A percentile compares a stretch with the other conserved stretches of the same genome.
phyloP scores from a whole-genome alignment of 192 early-diverging fungal genomes.

The Allomyces arbusculus region DNA sequence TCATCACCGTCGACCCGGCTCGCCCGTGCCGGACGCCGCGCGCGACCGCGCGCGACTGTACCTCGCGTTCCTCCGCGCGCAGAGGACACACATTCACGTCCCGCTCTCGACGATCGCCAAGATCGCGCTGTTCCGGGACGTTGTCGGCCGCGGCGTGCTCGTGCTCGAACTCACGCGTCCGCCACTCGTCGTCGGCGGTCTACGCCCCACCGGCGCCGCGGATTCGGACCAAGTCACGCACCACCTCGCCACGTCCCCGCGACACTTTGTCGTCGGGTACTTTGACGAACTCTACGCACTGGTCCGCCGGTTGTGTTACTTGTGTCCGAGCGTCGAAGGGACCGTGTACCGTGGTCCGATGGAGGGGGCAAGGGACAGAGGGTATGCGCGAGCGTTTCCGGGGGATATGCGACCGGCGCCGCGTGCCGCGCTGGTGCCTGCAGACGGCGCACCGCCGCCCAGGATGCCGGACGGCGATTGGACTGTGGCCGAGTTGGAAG shows the following conservation, averaged over 20 bases:
- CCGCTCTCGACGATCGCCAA: background rate
- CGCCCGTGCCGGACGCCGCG: too few relatives aligned
- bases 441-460: background rate
- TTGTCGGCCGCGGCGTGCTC: background rate
- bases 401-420: background rate
- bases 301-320: background rate
- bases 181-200: background rate
- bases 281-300: background rate
- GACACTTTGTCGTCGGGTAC: background rate
- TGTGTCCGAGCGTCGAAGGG: background rate
- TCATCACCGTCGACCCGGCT: too few relatives aligned
- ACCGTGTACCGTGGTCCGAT: background rate
- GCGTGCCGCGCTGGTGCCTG: background rate
- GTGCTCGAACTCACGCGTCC: background rate
- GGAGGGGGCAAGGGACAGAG: background rate
- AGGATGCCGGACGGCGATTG: background rate
- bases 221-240: background rate
- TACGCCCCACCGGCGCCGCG: background rate
- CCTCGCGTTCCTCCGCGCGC: too few relatives aligned
- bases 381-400: background rate
- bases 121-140: background rate
- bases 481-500: background rate
- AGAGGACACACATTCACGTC: background rate
- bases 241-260: background rate
- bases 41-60: too few relatives aligned